Evolutionary conservation across 805 yeast species (phyloP).

Genomic region (Diddensiella transvaalensis): DNA sequence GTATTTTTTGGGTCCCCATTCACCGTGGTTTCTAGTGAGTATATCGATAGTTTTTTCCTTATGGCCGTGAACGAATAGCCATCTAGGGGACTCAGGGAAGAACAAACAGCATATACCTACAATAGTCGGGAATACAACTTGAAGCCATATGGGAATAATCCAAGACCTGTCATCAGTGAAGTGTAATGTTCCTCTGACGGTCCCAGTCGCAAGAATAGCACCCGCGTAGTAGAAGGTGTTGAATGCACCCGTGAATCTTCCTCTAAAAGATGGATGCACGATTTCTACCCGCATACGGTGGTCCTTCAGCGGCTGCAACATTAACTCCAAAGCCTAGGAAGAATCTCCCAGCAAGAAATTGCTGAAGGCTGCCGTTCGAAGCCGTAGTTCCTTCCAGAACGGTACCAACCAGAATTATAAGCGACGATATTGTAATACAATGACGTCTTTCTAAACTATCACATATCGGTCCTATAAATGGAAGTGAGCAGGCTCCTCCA

Average conservation of each 20-base stretch:
- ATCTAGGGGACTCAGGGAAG: constrained; percentile 24
- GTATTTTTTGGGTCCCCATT: constrained; percentile 15
- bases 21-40: constrained; percentile 20
- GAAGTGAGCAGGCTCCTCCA: constrained; percentile 22
- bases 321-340: constrained; percentile 21
- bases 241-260: constrained; percentile 11
- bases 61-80: no score
- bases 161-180: constrained; percentile 4
- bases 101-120: constrained; percentile 38
- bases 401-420: constrained; percentile 1
- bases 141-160: constrained; percentile 40
- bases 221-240: constrained; percentile 35
- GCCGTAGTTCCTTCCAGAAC: constrained; percentile 9
- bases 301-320: constrained; percentile 17
- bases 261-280: constrained; percentile 21
- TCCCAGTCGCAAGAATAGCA: constrained; percentile 12
- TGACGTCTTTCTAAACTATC: no score
- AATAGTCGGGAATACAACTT: constrained; percentile 21
- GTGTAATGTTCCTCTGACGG: constrained; percentile 2
- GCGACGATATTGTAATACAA: constrained; percentile 12
- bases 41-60: constrained; percentile 18
- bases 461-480: no score
- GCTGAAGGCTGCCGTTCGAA: constrained; percentile 2
- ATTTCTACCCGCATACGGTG: constrained; percentile 19
- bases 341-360: constrained; percentile 21